A percentile compares a stretch with the other conserved stretches of the same genome.
Evolutionary conservation across 225 moss, liverwort and hornwort genomes (phyloP).

Genomic region (Asterella californica): DNA sequence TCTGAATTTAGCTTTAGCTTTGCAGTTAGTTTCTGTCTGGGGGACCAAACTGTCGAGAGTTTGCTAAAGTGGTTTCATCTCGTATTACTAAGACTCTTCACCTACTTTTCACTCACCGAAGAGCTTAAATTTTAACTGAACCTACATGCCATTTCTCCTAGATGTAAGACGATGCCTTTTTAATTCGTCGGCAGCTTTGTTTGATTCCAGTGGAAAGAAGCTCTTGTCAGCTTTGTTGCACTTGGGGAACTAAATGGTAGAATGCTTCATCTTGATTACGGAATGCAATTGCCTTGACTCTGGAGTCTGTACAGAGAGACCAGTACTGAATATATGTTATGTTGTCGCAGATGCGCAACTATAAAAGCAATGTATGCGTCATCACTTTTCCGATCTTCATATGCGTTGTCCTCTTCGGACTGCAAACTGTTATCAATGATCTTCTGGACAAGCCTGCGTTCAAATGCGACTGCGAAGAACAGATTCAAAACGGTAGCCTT

Average conservation of each 20-base stretch:
- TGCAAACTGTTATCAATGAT: constrained; percentile 45
- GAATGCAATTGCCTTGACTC: not conserved
- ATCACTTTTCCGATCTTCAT: constrained; percentile 55
- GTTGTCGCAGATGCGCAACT: constrained; percentile 63
- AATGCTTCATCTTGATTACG: not conserved
- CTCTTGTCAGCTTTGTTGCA: not conserved
- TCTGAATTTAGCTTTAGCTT: not conserved
- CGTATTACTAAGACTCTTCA: no score
- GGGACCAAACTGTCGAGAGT: no score
- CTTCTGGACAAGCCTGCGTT: constrained; percentile 29
- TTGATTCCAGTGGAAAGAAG: not conserved
- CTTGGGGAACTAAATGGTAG: not conserved
- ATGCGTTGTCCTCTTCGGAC: constrained; percentile 47
- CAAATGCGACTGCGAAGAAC: constrained; percentile 54
- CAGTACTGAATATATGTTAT: not conserved
- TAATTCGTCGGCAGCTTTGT: not conserved
- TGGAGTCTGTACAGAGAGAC: not conserved
- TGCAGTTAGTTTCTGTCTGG: no score
- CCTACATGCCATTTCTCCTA: no score
- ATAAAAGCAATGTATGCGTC: constrained; percentile 63
- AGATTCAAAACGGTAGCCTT: not conserved
- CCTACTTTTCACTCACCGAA: no score
- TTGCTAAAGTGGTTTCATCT: no score
- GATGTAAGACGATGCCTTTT: no score
- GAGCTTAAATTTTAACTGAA: no score